These are phyloP conservation scores for Mollisia scopiformis DNA, from an alignment of 2,329 filamentous ascomycete species.

Conservation along the genomic window DNA sequence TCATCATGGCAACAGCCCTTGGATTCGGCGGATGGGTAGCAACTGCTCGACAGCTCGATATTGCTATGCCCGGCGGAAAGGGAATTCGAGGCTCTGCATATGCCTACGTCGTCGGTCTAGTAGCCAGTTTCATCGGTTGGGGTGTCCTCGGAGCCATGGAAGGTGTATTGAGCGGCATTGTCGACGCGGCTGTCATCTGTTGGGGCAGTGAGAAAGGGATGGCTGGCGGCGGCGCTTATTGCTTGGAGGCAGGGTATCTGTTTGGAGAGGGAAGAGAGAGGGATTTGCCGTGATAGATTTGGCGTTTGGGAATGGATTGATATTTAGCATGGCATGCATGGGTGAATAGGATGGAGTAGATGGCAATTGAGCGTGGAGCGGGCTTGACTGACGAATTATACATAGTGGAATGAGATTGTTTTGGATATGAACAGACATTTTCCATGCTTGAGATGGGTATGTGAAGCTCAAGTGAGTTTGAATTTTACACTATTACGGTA, in stretches of 20 bases:
- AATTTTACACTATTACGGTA: too few species aligned
- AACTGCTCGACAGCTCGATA: constrained; percentile 76
- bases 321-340: not conserved
- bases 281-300: constrained; percentile 9
- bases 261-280: constrained; percentile 68
- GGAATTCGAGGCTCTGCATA: constrained; percentile 81
- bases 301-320: not conserved
- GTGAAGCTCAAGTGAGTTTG: not conserved
- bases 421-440: not conserved
- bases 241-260: constrained; percentile 85
- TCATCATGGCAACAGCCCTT: constrained; percentile 87
- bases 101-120: constrained; percentile 89
- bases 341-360: not conserved
- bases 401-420: not conserved
- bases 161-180: constrained; percentile 81
- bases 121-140: constrained; percentile 95
- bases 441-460: not conserved
- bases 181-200: constrained; percentile 88
- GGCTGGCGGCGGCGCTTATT: constrained; percentile 75
- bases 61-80: constrained; percentile 53
- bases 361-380: not conserved
- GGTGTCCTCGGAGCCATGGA: constrained; percentile 90
- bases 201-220: constrained; percentile 87
- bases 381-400: not conserved
- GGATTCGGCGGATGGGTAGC: constrained; percentile 97